Conservation (phyloP, 441 rosid genomes). For the Biscutella laevigata region DNA sequence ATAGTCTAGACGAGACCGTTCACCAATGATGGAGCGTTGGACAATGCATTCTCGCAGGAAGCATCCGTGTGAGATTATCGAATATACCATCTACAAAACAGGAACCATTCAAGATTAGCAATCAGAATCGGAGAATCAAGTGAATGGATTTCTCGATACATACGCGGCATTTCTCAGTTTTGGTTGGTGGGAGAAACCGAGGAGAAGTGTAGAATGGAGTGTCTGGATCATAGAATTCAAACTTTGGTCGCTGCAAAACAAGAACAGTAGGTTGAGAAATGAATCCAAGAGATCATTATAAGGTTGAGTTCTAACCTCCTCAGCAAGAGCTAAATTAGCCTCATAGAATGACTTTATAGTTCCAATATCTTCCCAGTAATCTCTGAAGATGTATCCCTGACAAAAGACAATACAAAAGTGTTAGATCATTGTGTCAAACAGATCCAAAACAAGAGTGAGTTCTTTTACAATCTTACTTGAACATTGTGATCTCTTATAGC, state of each 20-base stretch:
- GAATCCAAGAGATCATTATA: not conserved
- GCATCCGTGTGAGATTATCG: conserved; percentile 5
- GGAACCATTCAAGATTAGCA: not conserved
- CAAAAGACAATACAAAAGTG: not conserved
- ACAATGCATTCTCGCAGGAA: conserved; percentile 11
- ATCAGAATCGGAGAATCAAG: not conserved
- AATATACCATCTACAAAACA: not conserved
- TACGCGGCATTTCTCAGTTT: conserved; percentile 7
- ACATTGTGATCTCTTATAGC: conserved; percentile 74
- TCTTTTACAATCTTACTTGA: conserved; percentile 37
- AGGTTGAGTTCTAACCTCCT: not conserved
- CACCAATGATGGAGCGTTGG: conserved; percentile 13
- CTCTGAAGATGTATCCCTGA: not conserved
- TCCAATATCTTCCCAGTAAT: conserved; percentile 13
- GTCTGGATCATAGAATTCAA: conserved; percentile 7
- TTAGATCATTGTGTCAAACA: not conserved
- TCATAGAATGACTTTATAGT: conserved; percentile 12
- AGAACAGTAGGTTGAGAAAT: not conserved
- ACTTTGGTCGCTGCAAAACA: not conserved
- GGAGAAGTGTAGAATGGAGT: conserved; percentile 14
- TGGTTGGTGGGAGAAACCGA: conserved; percentile 9
- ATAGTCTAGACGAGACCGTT: conserved; percentile 10
- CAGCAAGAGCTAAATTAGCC: conserved; percentile 10
- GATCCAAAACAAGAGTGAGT: not conserved
- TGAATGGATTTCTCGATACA: not conserved